Evolutionary conservation across 2,329 filamentous ascomycete species (phyloP).

Genomic region (Beauveria sp.): DNA sequence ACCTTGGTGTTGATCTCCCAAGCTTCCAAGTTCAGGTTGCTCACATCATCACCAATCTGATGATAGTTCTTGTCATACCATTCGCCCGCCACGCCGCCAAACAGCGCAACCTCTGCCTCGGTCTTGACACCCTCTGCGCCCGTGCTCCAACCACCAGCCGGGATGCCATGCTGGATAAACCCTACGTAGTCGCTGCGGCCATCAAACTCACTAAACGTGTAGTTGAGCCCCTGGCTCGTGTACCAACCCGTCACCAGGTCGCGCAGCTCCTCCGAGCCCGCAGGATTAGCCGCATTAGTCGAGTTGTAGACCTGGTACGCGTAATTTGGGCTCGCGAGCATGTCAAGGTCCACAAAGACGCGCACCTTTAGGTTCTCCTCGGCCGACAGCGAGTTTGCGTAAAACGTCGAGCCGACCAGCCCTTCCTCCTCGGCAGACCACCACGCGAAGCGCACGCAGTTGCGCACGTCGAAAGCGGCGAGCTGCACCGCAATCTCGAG

Average conservation of each 20-base stretch:
- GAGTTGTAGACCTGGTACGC: slow-evolving; percentile 65
- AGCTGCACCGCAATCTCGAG: slow-evolving; percentile 57
- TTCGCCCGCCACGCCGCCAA: slow-evolving; percentile 61
- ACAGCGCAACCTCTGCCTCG: slow-evolving; percentile 53
- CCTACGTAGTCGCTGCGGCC: slow-evolving; percentile 74
- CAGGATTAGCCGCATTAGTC: slow-evolving; percentile 62
- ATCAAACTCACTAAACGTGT: slow-evolving; percentile 67
- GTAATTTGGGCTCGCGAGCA: slow-evolving; percentile 60
- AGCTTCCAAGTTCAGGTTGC: slow-evolving; percentile 51
- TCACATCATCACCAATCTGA: slow-evolving; percentile 51
- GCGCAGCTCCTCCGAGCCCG: slow-evolving; percentile 62
- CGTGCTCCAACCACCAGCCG: slow-evolving; percentile 68
- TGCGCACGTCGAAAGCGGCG: slow-evolving; percentile 49
- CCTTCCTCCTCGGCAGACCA: slow-evolving; percentile 63
- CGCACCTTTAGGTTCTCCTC: slow-evolving; percentile 57
- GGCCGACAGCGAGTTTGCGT: slow-evolving; percentile 44
- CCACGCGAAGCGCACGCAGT: slow-evolving; percentile 61
- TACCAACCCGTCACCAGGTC: slow-evolving; percentile 64
- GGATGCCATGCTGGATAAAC: slow-evolving; percentile 66
- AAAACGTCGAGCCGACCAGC: slow-evolving; percentile 55
- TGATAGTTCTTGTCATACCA: slow-evolving; percentile 56
- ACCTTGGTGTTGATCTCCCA: slow-evolving; percentile 56
- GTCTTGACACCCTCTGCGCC: slow-evolving; percentile 75
- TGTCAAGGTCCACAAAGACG: slow-evolving; percentile 64
- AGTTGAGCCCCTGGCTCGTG: slow-evolving; percentile 51